Evolutionary conservation across 2,329 filamentous ascomycete genomes (phyloP).

Genomic region (Chrysoporthe cubensis): DNA sequence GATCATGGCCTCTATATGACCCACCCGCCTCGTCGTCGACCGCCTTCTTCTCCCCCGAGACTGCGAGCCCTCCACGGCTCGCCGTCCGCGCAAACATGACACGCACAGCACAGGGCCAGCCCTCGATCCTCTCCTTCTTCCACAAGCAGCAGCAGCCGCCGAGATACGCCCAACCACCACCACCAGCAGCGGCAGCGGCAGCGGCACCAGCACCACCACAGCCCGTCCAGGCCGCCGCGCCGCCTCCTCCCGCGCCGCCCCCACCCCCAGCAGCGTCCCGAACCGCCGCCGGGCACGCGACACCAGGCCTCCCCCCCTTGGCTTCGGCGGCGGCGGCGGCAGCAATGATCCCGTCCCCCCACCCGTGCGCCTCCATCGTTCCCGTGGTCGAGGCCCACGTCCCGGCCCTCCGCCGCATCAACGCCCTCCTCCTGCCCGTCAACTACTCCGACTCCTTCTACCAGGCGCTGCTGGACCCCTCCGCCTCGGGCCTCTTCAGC

Average conservation of each 20-base stretch:
- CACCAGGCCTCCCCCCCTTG: conserved; percentile 31
- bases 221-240: conserved; percentile 29
- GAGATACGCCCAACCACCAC: conserved; percentile 48
- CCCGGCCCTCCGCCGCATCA: conserved; percentile 64
- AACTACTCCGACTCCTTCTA: conserved; percentile 69
- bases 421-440: conserved; percentile 66
- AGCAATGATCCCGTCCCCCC: conserved; percentile 39
- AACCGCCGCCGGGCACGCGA: conserved; percentile 22
- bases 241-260: conserved; percentile 29
- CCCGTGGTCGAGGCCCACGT: conserved; percentile 56
- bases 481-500: conserved; percentile 57
- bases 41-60: neutral
- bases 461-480: conserved; percentile 54
- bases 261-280: conserved; percentile 28
- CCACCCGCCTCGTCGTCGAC: neutral
- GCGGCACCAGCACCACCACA: conserved; percentile 25
- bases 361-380: conserved; percentile 56
- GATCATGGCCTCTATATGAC: conserved; percentile 21
- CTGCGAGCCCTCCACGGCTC: neutral
- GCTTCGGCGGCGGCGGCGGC: conserved; percentile 33
- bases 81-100: neutral
- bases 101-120: conserved; percentile 25
- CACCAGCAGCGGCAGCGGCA: conserved; percentile 26
- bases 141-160: conserved; percentile 43
- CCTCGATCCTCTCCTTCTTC: conserved; percentile 68